Evolutionary conservation across 2,329 filamentous ascomycete genomes (phyloP), one percentile per base, ranked within the genome.

Genomic region (Cladosporium sp.): DNA sequence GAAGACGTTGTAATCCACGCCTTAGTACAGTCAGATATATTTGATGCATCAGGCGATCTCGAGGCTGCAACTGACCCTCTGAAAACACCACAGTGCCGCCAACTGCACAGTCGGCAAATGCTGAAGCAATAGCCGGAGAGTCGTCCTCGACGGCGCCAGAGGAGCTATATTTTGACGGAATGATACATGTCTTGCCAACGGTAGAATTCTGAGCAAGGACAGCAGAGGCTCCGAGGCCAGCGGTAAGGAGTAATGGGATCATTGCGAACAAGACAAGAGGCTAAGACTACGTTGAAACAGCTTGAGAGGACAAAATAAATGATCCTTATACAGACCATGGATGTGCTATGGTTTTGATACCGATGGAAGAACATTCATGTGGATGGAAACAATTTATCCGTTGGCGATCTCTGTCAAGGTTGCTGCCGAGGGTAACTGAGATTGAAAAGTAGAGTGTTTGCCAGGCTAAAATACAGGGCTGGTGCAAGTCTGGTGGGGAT

Each of bases 1-100:
- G 58, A 76, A 74, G 57, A 77, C 67, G 42, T 77, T 78, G 64
- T 78, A 79, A 56, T 78, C 68, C 1, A 73, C 69, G 20, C 76
- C 75, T 47, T 17, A n/a, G 25, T 1, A 47, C 15, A 9, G 43
- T 47, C 25, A 47, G 43, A n/a, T 34, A 34, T 11, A n/a, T 5
- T 4, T 5, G 22, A n/a, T 17, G 19, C 8, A 17, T 34, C 3
- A 30, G 2, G n/a, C 15, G 14, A 47, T 47, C 3, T 14, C 25
- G 15, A 9, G 25, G 5, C 14, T 47, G 11, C 25, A n/a, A 47
- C 43, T 47, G 43, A 47, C 43, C 43, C 51, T 73, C 67, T 11
- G 65, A 64, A 65, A 79, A 79, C 14, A 71, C 49, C 37, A 79
- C 73, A 14, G 70, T 64, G 6, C 69, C 64, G 54, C 75, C 55